Conservation (phyloP, 192 early-diverging fungal genomes). For the Entophlyctis luteolus region DNA sequence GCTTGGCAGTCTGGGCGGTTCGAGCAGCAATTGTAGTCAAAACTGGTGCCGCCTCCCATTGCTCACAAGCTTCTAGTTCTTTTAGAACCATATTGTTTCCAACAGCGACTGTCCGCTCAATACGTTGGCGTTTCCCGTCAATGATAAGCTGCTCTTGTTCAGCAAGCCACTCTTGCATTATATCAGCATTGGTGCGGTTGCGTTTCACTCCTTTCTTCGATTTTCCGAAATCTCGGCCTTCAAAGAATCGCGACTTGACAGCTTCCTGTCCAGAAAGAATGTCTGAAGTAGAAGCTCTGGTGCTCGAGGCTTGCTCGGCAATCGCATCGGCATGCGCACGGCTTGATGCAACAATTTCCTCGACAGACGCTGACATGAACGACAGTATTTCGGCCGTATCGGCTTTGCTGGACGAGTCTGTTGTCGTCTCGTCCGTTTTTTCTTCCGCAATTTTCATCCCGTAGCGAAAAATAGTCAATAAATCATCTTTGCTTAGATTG, state of each 20-base stretch:
- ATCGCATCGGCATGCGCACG: constrained; percentile 22
- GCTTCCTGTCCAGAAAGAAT: constrained; percentile 29
- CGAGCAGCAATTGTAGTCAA: too few species aligned
- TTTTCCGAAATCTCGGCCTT: constrained; percentile 17
- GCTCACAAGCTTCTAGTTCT: constrained; percentile 32
- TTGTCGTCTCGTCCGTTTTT: constrained; percentile 23
- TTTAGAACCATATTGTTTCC: constrained; percentile 32
- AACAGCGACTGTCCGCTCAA: constrained; percentile 31
- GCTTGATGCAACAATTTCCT: constrained; percentile 22
- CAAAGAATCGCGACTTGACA: constrained; percentile 30
- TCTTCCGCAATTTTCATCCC: too few species aligned
- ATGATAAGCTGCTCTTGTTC: not conserved
- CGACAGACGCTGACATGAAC: constrained; percentile 21
- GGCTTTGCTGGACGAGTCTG: not conserved
- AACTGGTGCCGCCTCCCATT: constrained; percentile 34
- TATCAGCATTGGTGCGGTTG: constrained; percentile 17
- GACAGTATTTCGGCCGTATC: constrained; percentile 1
- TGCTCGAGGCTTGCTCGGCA: not conserved
- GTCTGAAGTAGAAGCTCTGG: constrained; percentile 5
- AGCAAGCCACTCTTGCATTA: constrained; percentile 37
- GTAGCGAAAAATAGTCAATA: constrained; percentile 34
- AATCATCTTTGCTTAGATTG: constrained; percentile 25
- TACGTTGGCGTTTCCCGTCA: constrained; percentile 31
- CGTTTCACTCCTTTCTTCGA: not conserved
- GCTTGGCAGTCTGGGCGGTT: too few species aligned